A percentile compares a stretch with the other conserved stretches of the same genome.
Conservation (phyloP, 2,329 filamentous ascomycete genomes). For the Chrysoporthe cubensis region DNA sequence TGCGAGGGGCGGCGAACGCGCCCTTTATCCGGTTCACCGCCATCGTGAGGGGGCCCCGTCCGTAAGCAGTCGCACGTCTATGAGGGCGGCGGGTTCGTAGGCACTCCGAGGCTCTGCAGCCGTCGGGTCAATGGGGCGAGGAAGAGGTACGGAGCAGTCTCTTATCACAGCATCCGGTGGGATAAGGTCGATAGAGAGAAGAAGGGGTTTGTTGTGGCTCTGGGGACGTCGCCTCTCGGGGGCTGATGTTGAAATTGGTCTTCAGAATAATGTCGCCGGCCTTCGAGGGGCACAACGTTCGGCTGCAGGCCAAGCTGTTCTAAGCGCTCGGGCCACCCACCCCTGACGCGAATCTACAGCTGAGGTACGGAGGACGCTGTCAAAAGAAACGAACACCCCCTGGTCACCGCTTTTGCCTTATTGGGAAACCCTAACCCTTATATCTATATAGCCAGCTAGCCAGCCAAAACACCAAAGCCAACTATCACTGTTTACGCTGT, state of each 20-base stretch:
- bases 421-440: no score
- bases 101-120: slow-evolving; percentile 22
- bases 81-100: slow-evolving; percentile 34
- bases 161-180: slow-evolving; percentile 18
- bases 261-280: not conserved
- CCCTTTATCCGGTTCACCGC: slow-evolving; percentile 95
- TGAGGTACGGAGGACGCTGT: no score
- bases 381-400: no score
- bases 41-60: slow-evolving; percentile 57
- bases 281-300: slow-evolving; percentile 28
- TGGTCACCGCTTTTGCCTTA: no score
- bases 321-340: slow-evolving; percentile 21
- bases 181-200: not conserved
- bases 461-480: no score
- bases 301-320: slow-evolving; percentile 29
- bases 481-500: no score
- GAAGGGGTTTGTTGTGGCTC: not conserved
- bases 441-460: no score
- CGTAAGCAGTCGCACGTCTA: slow-evolving; percentile 13
- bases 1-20: slow-evolving; percentile 89
- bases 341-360: slow-evolving; percentile 11
- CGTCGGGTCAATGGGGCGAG: slow-evolving; percentile 1
- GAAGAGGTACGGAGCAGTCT: not conserved
- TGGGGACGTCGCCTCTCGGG: not conserved
- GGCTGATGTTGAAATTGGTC: slow-evolving; percentile 11